Conservation (phyloP, 2,329 filamentous ascomycete genomes). For the Scedosporium apiospermum region DNA sequence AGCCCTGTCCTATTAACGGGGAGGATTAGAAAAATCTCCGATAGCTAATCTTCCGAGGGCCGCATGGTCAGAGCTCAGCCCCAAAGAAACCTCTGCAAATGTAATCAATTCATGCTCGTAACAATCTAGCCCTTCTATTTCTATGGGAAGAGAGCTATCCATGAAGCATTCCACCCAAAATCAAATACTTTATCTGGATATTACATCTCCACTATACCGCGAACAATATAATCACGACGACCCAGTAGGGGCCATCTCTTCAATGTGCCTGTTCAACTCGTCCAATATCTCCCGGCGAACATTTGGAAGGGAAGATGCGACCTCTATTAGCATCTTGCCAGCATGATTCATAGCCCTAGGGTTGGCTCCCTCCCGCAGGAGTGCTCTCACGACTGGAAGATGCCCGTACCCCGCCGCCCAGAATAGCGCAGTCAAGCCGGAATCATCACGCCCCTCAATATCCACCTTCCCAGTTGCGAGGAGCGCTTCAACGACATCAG, state of each 20-base stretch:
- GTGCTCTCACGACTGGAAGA: conserved; percentile 13
- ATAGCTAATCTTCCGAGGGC: too few relatives aligned
- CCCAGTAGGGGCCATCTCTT: neutral
- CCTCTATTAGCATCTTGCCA: neutral
- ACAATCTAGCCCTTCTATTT: too few relatives aligned
- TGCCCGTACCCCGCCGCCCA: conserved; percentile 26
- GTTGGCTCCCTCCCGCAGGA: conserved; percentile 12
- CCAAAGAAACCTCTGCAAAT: too few relatives aligned
- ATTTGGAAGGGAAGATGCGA: neutral
- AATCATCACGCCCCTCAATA: conserved; percentile 18
- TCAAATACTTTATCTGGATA: too few relatives aligned
- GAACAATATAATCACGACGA: too few relatives aligned
- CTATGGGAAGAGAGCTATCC: too few relatives aligned
- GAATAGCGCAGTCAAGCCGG: conserved; percentile 20
- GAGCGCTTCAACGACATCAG: conserved; percentile 18
- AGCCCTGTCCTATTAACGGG: too few relatives aligned
- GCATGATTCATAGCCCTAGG: neutral
- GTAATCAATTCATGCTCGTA: too few relatives aligned
- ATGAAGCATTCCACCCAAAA: too few relatives aligned
- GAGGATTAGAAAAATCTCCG: too few relatives aligned
- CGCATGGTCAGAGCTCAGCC: too few relatives aligned
- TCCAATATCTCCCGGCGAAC: neutral
- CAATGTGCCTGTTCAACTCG: neutral
- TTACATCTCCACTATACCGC: too few relatives aligned
- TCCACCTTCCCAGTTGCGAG: conserved; percentile 19